Conservation (phyloP, 129 eudicot genomes). For the Helianthus annuus region DNA sequence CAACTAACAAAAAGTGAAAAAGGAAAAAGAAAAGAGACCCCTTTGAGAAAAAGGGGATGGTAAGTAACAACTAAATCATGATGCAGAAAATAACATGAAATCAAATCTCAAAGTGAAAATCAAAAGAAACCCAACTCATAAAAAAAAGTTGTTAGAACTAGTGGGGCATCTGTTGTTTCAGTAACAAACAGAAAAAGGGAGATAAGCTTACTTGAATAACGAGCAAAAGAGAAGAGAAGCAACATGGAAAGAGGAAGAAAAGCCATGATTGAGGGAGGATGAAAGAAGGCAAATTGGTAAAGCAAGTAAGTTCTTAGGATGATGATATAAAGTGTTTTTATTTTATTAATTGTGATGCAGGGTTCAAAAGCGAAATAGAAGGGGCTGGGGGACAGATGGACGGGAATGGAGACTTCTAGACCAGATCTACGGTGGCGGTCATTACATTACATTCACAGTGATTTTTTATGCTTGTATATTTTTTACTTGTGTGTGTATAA, state of each 20-base stretch:
- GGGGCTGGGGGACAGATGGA: constrained; percentile 21
- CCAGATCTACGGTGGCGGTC: constrained; percentile 27
- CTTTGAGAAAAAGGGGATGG: not conserved
- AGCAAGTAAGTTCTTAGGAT: not conserved
- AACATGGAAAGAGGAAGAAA: constrained; percentile 35
- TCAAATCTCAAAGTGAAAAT: not conserved
- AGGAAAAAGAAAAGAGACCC: constrained; percentile 18
- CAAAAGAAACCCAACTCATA: not conserved
- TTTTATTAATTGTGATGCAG: constrained; percentile 1
- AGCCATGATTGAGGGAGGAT: constrained; percentile 43
- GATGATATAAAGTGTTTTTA: not conserved
- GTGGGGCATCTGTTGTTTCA: not conserved
- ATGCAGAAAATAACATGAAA: not conserved
- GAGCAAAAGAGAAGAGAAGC: constrained; percentile 48
- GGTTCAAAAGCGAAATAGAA: constrained; percentile 4
- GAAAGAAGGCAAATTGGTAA: constrained; percentile 22
- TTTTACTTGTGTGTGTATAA: too few relatives aligned
- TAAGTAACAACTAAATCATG: too few relatives aligned
- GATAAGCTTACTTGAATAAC: constrained; percentile 53
- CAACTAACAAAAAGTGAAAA: constrained; percentile 11
- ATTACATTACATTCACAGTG: too few relatives aligned
- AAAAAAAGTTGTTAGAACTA: too few relatives aligned
- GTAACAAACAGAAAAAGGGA: not conserved
- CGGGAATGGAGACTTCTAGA: constrained; percentile 29
- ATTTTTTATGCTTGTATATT: too few relatives aligned